Base-by-base conservation (phyloP, 139 green algal species). In the Klebsormidium nitens region DNA sequence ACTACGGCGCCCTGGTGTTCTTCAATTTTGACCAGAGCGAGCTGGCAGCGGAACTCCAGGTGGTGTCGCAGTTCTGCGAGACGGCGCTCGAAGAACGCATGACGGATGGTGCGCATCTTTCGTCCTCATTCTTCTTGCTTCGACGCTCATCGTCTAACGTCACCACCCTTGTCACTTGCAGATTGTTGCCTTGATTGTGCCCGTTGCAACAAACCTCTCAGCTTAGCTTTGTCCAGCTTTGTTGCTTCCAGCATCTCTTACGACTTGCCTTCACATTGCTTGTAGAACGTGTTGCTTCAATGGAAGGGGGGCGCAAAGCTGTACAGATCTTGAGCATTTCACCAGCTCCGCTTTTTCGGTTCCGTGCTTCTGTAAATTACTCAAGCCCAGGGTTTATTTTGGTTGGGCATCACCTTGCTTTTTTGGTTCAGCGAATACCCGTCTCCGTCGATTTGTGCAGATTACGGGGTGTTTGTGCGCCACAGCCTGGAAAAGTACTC, bases 1-100 rank as follows among this genome's bases (percentile, higher is more conserved):
- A 78, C 23, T 84, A 80, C 48, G 79, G 79, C 28, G 42, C 35
- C 23, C 62, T 84, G 2, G 79, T 84, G 19, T 76, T 84, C 59
- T 81, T 77, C 67, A 84, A 84, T 69, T 61, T 82, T 32, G 39
- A 55, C n/a, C 23, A 4, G 5, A 26, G 46, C 19, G 62, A 78
- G 34, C 59, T 60, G 58, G 69, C 65, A 19, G 35, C 74, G 63
- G 59, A 34, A 5, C 46, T 82, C 29, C 50, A 74, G n/a, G 28
- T 75, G 0, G 58, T 69, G 32, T 29, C 36, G 46, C n/a, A 40
- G 48, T 23, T 23, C 11, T 8, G 59, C 36, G 38, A 60, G 47
- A 19, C 57, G 4, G 52, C 36, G 3, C 8, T 17, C 19, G 19
- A 62, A 28, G 40, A 5, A 37, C 34, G 28, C 14, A 35, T 68